Conservation (phyloP, 73 alveolate species). For the Paramecium tetraurelia region DNA sequence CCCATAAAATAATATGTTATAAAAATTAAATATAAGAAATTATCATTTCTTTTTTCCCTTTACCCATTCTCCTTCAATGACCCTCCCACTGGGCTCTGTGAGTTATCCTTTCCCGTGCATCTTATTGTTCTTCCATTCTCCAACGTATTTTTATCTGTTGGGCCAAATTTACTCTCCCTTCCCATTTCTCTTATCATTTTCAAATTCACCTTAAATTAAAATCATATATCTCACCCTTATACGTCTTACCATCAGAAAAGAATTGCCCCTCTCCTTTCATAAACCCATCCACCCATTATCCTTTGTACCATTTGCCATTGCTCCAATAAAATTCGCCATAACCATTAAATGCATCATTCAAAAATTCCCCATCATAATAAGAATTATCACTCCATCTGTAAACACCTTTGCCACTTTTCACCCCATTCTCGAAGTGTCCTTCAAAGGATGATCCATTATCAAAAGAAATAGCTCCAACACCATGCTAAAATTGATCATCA, state of each 20-base stretch:
- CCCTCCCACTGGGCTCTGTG: background rate
- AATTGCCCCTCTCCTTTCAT: background rate
- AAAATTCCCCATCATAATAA: slow-evolving; percentile 33
- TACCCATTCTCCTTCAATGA: background rate
- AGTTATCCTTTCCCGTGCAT: slow-evolving; percentile 16
- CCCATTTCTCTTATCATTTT: slow-evolving; percentile 19
- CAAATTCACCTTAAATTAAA: background rate
- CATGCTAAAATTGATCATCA: background rate
- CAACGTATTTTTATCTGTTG: background rate
- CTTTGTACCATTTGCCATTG: slow-evolving; percentile 11
- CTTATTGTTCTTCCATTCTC: slow-evolving; percentile 29
- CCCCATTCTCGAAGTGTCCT: slow-evolving; percentile 14
- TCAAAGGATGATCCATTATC: background rate
- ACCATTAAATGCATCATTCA: background rate
- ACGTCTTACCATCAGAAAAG: slow-evolving; percentile 31
- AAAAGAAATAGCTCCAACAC: background rate
- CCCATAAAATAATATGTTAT: background rate
- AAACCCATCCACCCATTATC: background rate
- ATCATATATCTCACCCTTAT: background rate
- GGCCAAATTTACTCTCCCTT: slow-evolving; percentile 11
- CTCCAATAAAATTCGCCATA: slow-evolving; percentile 29
- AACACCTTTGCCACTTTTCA: background rate
- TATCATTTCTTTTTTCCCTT: slow-evolving; percentile 11
- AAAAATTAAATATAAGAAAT: background rate
- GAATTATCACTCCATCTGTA: slow-evolving; percentile 41